Conservation (phyloP, 192 early-diverging fungal genomes). For the Gorgonomyces haynaldii region DNA sequence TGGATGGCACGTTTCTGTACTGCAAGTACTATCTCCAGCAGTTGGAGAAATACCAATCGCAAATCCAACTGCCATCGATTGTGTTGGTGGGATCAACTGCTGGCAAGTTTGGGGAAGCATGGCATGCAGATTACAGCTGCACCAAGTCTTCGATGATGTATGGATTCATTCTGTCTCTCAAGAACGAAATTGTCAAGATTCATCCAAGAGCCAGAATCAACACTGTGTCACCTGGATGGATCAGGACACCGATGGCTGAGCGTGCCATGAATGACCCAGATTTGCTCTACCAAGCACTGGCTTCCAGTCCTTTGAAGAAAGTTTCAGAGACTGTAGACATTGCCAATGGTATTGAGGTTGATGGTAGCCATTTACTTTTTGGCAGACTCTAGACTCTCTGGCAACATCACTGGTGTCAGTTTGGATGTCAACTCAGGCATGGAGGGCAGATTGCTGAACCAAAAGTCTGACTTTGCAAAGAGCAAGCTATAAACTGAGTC, state of each 20-base stretch:
- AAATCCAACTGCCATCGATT: slow-evolving; percentile 3
- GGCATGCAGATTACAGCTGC: slow-evolving; percentile 35
- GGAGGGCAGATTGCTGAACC: slow-evolving; percentile 40
- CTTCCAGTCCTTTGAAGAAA: slow-evolving; percentile 43
- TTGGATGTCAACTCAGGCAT: slow-evolving; percentile 48
- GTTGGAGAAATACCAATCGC: slow-evolving; percentile 10
- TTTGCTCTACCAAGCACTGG: slow-evolving; percentile 39
- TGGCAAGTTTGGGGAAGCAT: slow-evolving; percentile 48
- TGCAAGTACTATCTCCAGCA: slow-evolving; percentile 18
- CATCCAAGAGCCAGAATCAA: slow-evolving; percentile 43
- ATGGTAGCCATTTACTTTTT: slow-evolving; percentile 35
- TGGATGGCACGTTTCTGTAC: slow-evolving; percentile 44
- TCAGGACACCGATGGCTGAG: slow-evolving; percentile 50
- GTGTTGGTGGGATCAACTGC: slow-evolving; percentile 37
- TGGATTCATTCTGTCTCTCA: slow-evolving; percentile 31
- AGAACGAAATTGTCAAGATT: slow-evolving; percentile 47
- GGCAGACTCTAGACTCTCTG: slow-evolving; percentile 23
- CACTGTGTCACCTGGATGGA: slow-evolving; percentile 42
- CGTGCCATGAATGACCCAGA: slow-evolving; percentile 27
- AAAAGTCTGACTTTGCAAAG: slow-evolving; percentile 18
- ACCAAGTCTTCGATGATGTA: slow-evolving; percentile 42
- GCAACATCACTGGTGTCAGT: slow-evolving; percentile 45
- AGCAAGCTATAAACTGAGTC: too few relatives aligned
- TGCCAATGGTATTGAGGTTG: slow-evolving; percentile 9
- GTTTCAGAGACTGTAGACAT: slow-evolving; percentile 44